phyloP scores from a whole-genome alignment of 768 basidiomycete genomes.

The Termitomyces sp. region DNA sequence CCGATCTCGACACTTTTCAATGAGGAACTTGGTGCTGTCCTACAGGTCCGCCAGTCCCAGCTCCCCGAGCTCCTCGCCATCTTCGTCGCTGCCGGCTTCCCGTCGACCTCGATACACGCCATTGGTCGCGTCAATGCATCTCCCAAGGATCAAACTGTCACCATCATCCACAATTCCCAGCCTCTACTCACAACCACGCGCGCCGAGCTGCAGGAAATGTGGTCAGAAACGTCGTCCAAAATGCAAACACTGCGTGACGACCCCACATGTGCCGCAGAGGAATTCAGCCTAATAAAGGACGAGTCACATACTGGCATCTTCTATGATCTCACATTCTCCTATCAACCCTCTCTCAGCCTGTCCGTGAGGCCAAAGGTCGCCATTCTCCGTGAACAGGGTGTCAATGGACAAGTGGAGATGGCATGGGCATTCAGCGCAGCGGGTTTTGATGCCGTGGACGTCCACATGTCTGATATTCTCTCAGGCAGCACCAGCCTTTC shows the following conservation, averaged over 20 bases:
- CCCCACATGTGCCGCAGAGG: slow-evolving; percentile 70
- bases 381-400: slow-evolving; percentile 95
- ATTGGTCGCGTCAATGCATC: slow-evolving; percentile 66
- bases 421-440: slow-evolving; percentile 94
- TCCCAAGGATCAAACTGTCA: slow-evolving; percentile 57
- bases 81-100: slow-evolving; percentile 75
- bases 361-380: slow-evolving; percentile 80
- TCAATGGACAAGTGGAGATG: slow-evolving; percentile 98
- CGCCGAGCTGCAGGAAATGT: slow-evolving; percentile 70
- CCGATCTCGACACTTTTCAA: slow-evolving; percentile 81
- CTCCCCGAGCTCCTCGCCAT: slow-evolving; percentile 49
- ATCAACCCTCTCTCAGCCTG: slow-evolving; percentile 32
- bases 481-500: slow-evolving; percentile 57
- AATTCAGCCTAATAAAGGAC: slow-evolving; percentile 74
- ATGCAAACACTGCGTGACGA: slow-evolving; percentile 93
- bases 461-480: slow-evolving; percentile 98
- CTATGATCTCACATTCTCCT: slow-evolving; percentile 69
- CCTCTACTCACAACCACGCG: slow-evolving; percentile 67
- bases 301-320: slow-evolving; percentile 56
- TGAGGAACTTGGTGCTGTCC: slow-evolving; percentile 92
- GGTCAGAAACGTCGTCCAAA: slow-evolving; percentile 92
- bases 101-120: slow-evolving; percentile 68
- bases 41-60: slow-evolving; percentile 73
- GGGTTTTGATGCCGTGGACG: slow-evolving; percentile 93
- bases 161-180: slow-evolving; percentile 46